Conservation (phyloP, 2,329 filamentous ascomycete species). For the Byssochlamys sp. region DNA sequence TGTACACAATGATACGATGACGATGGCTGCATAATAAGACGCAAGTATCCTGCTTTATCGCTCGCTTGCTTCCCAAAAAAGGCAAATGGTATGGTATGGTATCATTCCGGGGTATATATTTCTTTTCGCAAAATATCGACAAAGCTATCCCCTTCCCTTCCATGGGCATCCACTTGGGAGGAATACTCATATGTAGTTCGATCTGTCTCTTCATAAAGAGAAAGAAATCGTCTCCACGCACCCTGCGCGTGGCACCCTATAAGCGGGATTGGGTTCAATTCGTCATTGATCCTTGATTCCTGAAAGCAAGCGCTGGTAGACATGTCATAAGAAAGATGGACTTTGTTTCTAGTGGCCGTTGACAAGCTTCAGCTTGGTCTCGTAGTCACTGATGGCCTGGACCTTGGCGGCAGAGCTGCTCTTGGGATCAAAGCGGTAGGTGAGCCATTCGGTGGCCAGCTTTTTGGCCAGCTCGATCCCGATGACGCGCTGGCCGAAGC, state of each 20-base stretch:
- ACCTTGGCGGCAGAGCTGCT: conserved; percentile 56
- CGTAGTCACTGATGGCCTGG: conserved; percentile 38
- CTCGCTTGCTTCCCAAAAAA: neutral
- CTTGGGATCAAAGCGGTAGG: conserved; percentile 65
- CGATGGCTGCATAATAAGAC: neutral
- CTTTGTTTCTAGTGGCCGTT: neutral
- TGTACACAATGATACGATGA: neutral
- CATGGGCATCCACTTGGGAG: neutral
- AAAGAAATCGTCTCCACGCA: too few relatives aligned
- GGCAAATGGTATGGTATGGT: neutral
- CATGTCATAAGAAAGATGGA: neutral
- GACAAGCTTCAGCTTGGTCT: conserved; percentile 21
- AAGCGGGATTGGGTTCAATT: neutral
- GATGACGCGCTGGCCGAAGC: conserved; percentile 75
- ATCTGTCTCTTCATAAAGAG: too few relatives aligned
- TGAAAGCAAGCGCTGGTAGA: neutral
- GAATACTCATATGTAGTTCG: neutral
- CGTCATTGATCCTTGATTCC: neutral
- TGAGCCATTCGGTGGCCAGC: conserved; percentile 71
- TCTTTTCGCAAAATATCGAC: neutral
- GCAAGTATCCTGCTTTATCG: neutral
- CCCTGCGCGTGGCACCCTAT: neutral
- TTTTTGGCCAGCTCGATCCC: conserved; percentile 70
- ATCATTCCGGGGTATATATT: neutral
- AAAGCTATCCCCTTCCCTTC: neutral